Evolutionary conservation across 768 basidiomycete genomes (phyloP).

Genomic region (Termitomyces sp.): DNA sequence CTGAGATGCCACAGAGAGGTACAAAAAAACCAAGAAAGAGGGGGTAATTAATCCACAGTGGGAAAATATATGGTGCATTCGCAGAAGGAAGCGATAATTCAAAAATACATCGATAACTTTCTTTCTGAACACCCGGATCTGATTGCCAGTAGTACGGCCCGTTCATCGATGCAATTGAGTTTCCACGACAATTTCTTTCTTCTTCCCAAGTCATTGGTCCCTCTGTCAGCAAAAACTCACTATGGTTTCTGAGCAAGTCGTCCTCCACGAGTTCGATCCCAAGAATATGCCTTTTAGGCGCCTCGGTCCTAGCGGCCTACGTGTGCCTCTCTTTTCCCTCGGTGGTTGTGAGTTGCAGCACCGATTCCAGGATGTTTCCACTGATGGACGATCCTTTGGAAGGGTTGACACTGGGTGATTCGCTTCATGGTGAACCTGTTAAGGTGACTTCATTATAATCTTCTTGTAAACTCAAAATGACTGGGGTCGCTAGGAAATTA

Average conservation of each 20-base stretch:
- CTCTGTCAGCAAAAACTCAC: background rate
- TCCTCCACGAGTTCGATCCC: constrained; percentile 32
- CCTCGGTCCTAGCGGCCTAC: constrained; percentile 54
- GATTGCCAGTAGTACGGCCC: background rate
- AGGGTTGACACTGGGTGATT: constrained; percentile 60
- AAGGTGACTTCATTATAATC: constrained; percentile 32
- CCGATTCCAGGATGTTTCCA: background rate
- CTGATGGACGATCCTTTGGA: background rate
- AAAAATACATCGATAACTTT: background rate
- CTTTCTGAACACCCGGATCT: background rate
- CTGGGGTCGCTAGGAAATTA: constrained; percentile 52
- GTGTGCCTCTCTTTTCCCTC: constrained; percentile 62
- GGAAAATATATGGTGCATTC: background rate
- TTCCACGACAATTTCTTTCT: background rate
- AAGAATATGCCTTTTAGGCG: constrained; percentile 56
- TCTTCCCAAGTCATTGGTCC: background rate
- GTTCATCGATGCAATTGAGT: background rate
- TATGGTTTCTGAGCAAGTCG: constrained; percentile 7
- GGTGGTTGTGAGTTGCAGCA: constrained; percentile 46
- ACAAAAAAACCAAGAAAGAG: background rate
- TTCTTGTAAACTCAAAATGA: background rate
- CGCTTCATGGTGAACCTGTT: constrained; percentile 64
- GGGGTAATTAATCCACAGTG: background rate
- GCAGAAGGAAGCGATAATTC: background rate
- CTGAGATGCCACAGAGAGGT: background rate